Base-by-base conservation (phyloP, 768 basidiomycete species). In the Phlebiopsis flavidoalba region DNA sequence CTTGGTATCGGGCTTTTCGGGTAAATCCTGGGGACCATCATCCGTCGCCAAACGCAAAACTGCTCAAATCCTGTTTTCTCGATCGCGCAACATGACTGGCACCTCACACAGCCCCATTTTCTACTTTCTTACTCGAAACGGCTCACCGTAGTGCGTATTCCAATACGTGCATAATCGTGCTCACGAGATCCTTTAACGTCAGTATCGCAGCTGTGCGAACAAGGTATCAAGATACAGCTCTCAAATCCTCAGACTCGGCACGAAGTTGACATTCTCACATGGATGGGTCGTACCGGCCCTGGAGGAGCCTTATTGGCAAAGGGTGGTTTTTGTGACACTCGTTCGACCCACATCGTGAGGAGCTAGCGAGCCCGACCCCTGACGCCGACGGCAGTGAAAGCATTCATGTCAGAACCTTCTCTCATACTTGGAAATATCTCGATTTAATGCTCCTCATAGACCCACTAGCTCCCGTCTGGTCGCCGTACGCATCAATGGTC, bases 241-340 rank as follows among this genome's bases (percentile, higher is more conserved):
- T 40, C 15, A 24, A 26, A 7, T 17, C 26, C 3, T 31, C 26
- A 2, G 37, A 12, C 21, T 19, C 33, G 0, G 22, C 17, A n/a
- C 26, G 65, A 69, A 24, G 51, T 71, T 15, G 69, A 71, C 53
- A 59, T 71, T 47, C 64, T 70, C 24, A 57, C 66, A 26, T 71
- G 70, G 70, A 67, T 71, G 67, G 64, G 64, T 3, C 70, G 70
- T 19, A 65, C 66, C n/a, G 0, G 68, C 71, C 4, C 67, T 72
- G 8, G 71, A 72, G 61, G n/a, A n/a, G n/a, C n/a, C 63, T 82
- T 45, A 75, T 83, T 46, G 80, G 79, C 3, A 79, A 78, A 69
- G 76, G n/a, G 76, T 17, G 80, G 81, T 3, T 70, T 83, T 36
- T 77, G n/a, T n/a, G 77, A 0, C 71, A 70, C 48, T 74, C 75